phyloP scores from a whole-genome alignment of 2,329 filamentous ascomycete species.

The Talaromyces funiculosus region DNA sequence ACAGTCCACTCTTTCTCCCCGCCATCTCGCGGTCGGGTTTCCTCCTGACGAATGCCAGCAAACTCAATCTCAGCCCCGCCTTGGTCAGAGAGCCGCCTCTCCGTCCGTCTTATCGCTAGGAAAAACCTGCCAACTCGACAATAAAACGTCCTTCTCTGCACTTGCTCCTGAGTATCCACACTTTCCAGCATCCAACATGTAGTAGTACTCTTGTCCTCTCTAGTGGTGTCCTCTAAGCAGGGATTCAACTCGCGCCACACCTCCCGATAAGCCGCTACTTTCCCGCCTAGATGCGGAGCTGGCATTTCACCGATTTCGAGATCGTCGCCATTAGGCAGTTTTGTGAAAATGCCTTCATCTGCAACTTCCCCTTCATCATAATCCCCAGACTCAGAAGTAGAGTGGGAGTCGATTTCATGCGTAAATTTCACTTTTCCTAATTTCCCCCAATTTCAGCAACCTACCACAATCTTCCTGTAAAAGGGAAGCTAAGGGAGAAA shows the following conservation, averaged over 20 bases:
- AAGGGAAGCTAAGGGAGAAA: too few relatives aligned
- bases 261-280: constrained; percentile 55
- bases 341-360: constrained; percentile 28
- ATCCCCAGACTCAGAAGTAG: background rate
- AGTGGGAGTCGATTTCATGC: background rate
- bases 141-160: background rate
- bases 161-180: background rate
- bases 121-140: background rate
- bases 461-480: too few relatives aligned
- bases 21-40: background rate
- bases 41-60: background rate
- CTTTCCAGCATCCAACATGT: background rate
- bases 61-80: background rate
- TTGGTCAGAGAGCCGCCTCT: background rate
- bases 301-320: constrained; percentile 38
- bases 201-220: too few relatives aligned
- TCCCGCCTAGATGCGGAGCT: constrained; percentile 21
- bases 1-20: background rate
- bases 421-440: background rate
- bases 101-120: background rate
- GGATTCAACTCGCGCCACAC: constrained; percentile 51
- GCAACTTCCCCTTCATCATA: background rate
- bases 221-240: background rate
- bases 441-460: background rate
- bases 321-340: constrained; percentile 36